Evolutionary conservation across 306 rosid species (phyloP), one percentile per base, ranked within the genome.

Genomic region (Argentina anserina): DNA sequence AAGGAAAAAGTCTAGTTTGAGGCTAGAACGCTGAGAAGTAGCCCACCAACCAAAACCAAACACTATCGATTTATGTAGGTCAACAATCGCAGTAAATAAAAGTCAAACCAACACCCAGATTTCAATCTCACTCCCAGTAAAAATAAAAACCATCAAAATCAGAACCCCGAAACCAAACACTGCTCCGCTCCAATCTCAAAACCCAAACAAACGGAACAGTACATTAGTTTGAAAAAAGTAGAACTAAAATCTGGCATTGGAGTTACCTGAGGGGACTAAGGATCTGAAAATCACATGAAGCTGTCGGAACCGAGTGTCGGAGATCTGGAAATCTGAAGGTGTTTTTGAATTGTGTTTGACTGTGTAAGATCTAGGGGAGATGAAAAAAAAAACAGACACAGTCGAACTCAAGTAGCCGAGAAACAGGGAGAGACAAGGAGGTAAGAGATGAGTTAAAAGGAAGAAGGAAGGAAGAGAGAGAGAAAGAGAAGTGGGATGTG

Each of bases 321-420:
- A 76, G 85, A 80, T 84, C 81, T 73, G 64, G 62, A 71, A 55
- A 61, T 18, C 65, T 7, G 75, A 67, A 42, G 65, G 18, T 10
- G 29, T 17, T 18, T 18, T 64, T 10, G 37, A 23, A 63, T 23
- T 52, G 23, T 13, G 52, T 17, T 40, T 29, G 29, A 43, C 17
- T 55, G 15, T 31, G 3, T 67, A 75, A 83, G 89, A 85, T 85
- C 86, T 83, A 83, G 90, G 84, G 80, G n/a, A n/a, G n/a, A n/a
- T n/a, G n/a, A n/a, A n/a, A n/a, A n/a, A n/a, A n/a, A n/a, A n/a
- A n/a, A n/a, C 41, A 42, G 41, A 26, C 28, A 52, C 53, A 1
- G 26, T 23, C 50, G 2, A n/a, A 7, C 28, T 14, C 17, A 21
- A 55, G 36, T 26, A 11, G 56, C 25, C 14, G 33, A 69, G 62